Base-by-base conservation (phyloP, 2,329 filamentous ascomycete species). In the Penicillium sp. region DNA sequence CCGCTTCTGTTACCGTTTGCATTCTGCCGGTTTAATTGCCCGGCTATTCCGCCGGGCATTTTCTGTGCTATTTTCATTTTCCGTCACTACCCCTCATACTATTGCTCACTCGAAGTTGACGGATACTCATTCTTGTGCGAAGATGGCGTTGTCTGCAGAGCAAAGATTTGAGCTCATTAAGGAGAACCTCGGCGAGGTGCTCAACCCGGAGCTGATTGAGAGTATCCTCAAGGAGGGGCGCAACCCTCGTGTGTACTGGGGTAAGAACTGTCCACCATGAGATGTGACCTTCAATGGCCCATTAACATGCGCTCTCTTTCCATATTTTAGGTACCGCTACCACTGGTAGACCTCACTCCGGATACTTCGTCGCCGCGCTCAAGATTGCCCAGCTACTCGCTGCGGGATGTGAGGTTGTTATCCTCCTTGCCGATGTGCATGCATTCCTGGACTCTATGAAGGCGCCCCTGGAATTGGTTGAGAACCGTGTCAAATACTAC, bases 361-460 rank as follows among this genome's bases (percentile, higher is more conserved):
- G 92, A 68, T 97, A 97, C 83, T 91, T 59, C 42, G 90, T 95
- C 10, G 89, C 93, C 6, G 89, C 90, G 13, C 19, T 96, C 73
- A 97, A 97, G 79, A 90, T 97, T 64, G 93, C 92, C 42, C 89
- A 97, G 75, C 87, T 96, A 71, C 86, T 97, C 37, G 85, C 87
- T 38, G 93, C 94, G 33, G 93, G 90, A 40, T 97, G 92, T 80
- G 86, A 93, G 61, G 87, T 96, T 61, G 91, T 87, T 58, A 84
- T 96, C 61, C 86, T 96, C 38, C 86, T 95, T 3, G 78, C 78
- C 26, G 79, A 91, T 66, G 84, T 91, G 48, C 88, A 90, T 59
- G 78, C 87, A 68, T 80, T 80, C 66, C 73, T 81, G 3, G 78
- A 81, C 61, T 76, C 48, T 49, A 55, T 80, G 45, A 96, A 96